Conservation (phyloP, 345 rosid genomes). For the Eucalyptus cladocalyx region DNA sequence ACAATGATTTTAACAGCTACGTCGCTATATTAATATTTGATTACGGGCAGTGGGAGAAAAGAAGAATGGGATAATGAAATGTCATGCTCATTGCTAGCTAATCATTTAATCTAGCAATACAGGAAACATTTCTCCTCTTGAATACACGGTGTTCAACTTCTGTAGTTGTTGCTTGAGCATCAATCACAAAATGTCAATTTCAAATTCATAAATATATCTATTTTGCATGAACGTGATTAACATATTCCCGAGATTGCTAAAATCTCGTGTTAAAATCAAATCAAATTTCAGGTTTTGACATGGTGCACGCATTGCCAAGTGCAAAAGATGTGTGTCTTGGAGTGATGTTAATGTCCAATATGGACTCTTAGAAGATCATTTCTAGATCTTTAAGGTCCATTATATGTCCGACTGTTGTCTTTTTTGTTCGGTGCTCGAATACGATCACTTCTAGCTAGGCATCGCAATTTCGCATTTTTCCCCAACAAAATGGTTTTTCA, state of each 20-base stretch:
- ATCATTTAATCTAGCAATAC: not conserved
- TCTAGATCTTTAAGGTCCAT: not conserved
- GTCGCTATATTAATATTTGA: not conserved
- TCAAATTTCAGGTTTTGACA: not conserved
- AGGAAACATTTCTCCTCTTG: not conserved
- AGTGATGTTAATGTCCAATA: not conserved
- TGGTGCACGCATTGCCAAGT: accelerated
- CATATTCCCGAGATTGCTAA: not conserved
- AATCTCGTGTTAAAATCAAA: accelerated
- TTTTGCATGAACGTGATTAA: not conserved
- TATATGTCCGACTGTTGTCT: not conserved
- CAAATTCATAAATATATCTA: not conserved
- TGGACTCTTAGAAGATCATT: not conserved
- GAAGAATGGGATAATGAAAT: not conserved
- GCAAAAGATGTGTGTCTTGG: accelerated
- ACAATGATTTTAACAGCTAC: not conserved
- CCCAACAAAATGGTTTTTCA: not conserved
- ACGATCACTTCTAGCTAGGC: not conserved
- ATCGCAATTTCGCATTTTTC: accelerated
- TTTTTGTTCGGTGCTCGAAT: not conserved
- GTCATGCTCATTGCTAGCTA: not conserved
- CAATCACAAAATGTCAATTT: not conserved
- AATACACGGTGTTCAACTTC: not conserved
- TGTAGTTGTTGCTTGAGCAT: not conserved
- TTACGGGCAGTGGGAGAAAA: not conserved